Evolutionary conservation across 148 eudicot species (phyloP).

Genomic region (Heliamphora exappendiculata): DNA sequence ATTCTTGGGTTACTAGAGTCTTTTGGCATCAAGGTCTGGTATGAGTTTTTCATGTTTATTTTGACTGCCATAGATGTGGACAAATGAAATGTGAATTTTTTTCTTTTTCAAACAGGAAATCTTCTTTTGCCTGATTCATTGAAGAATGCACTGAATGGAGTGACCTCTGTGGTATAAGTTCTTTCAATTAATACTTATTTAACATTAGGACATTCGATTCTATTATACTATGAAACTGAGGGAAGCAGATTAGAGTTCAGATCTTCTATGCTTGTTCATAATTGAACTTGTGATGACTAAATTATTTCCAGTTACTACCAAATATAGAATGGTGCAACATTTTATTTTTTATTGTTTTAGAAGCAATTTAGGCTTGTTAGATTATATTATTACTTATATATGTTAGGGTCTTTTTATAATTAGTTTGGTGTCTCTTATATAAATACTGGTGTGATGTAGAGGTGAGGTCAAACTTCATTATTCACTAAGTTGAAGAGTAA

Average conservation of each 20-base stretch:
- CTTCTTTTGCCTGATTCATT: slow-evolving; percentile 46
- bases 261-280: slow-evolving; percentile 1
- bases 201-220: neutral
- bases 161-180: slow-evolving; percentile 50
- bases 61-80: neutral
- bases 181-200: slow-evolving; percentile 2
- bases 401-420: too few relatives aligned
- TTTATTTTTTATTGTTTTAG: neutral
- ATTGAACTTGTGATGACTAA: neutral
- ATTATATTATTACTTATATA: too few relatives aligned
- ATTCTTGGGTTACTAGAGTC: slow-evolving; percentile 44
- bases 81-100: slow-evolving; percentile 4
- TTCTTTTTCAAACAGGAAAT: slow-evolving; percentile 39
- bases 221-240: neutral
- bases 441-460: too few relatives aligned
- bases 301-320: neutral
- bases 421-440: too few relatives aligned
- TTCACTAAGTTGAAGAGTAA: too few relatives aligned
- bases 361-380: too few relatives aligned
- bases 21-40: slow-evolving; percentile 53
- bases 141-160: slow-evolving; percentile 53
- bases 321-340: neutral
- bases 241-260: slow-evolving; percentile 3
- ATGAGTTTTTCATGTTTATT: neutral
- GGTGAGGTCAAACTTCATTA: too few relatives aligned